A percentile compares a stretch with the other conserved stretches of the same genome.
These are phyloP conservation scores for Colletotrichum horii DNA, from an alignment of 2,329 filamentous ascomycete genomes.

Conservation along the genomic window DNA sequence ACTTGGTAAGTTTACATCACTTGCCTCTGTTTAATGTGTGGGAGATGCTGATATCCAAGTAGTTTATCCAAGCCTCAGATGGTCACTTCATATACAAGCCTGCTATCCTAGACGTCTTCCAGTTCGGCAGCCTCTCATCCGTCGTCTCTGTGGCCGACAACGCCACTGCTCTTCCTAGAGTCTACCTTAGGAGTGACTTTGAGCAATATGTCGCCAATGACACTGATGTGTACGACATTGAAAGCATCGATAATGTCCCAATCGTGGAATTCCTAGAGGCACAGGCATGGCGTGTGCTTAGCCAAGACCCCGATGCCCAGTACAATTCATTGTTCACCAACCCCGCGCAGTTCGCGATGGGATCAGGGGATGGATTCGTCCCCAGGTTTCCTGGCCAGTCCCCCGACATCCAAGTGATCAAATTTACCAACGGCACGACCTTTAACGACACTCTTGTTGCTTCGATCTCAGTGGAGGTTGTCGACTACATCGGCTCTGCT, in stretches of 20 bases:
- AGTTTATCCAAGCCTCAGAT: neutral
- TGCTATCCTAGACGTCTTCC: constrained; percentile 13
- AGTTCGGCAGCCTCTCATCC: neutral
- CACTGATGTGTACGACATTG: constrained; percentile 18
- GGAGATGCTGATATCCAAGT: neutral
- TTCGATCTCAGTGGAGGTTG: neutral
- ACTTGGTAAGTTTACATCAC: constrained; percentile 14
- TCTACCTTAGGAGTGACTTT: constrained; percentile 8
- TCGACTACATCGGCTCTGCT: neutral
- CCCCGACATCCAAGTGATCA: neutral
- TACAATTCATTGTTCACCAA: constrained; percentile 22
- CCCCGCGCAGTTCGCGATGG: neutral
- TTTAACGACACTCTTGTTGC: neutral
- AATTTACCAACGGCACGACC: constrained; percentile 12
- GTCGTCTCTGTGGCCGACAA: constrained; percentile 21
- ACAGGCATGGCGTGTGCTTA: neutral
- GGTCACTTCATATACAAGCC: constrained; percentile 3
- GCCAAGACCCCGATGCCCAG: constrained; percentile 25
- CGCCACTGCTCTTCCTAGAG: neutral
- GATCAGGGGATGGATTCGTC: neutral
- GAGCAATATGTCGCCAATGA: neutral
- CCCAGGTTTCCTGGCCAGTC: neutral
- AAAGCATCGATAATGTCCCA: constrained; percentile 18
- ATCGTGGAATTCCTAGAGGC: constrained; percentile 12
- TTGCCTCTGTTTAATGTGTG: neutral